Conservation (phyloP, 305 asterid genomes). For the Salvia sclarea region DNA sequence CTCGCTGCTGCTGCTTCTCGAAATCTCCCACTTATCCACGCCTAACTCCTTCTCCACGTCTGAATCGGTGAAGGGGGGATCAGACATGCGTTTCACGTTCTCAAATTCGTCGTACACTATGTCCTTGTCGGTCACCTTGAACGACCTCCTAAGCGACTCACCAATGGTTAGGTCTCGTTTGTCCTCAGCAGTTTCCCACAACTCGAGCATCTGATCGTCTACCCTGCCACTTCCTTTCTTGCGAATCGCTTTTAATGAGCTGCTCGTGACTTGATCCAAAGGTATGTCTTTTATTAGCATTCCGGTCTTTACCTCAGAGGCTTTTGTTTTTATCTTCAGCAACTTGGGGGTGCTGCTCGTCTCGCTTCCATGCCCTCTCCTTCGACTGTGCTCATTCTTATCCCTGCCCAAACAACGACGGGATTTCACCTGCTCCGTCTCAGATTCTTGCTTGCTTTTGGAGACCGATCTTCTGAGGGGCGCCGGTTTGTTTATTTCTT, state of each 20-base stretch:
- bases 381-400: constrained; percentile 44
- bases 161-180: constrained; percentile 46
- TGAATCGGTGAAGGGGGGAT: constrained; percentile 60
- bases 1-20: constrained; percentile 38
- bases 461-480: constrained; percentile 38
- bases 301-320: constrained; percentile 49
- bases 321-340: constrained; percentile 57
- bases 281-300: constrained; percentile 80
- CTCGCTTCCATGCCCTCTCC: constrained; percentile 40
- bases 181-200: constrained; percentile 61
- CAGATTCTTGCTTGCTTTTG: constrained; percentile 43
- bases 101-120: constrained; percentile 43
- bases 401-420: constrained; percentile 48
- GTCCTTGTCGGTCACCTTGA: constrained; percentile 47
- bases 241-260: constrained; percentile 39
- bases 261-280: constrained; percentile 65
- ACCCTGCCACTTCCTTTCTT: constrained; percentile 42
- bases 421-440: constrained; percentile 52
- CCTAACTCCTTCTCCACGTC: constrained; percentile 78
- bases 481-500: constrained; percentile 53
- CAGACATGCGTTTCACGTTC: constrained; percentile 40
- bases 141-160: constrained; percentile 44
- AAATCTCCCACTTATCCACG: constrained; percentile 59
- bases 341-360: constrained; percentile 46
- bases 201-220: constrained; percentile 78